These are phyloP conservation scores for Coccomyxa sp. DNA, from an alignment of 139 green algal species.

Conservation along the genomic window DNA sequence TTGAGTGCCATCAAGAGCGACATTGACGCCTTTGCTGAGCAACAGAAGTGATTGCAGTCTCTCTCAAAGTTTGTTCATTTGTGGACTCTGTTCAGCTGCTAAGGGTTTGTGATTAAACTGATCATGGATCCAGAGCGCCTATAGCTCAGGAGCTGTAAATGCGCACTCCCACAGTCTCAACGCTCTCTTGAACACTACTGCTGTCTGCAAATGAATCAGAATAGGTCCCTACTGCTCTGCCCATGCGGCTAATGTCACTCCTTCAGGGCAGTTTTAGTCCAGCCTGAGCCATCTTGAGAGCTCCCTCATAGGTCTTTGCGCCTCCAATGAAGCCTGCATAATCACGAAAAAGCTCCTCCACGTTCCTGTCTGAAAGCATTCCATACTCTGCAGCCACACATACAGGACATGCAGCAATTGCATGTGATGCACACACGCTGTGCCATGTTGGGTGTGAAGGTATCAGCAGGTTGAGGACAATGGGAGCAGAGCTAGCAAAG, in stretches of 20 bases:
- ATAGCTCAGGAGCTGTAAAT: too few species aligned
- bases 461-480: background rate
- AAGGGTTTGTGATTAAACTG: too few species aligned
- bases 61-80: too few species aligned
- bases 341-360: background rate
- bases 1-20: constrained; percentile 46
- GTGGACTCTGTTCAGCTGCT: too few species aligned
- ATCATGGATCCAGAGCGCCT: too few species aligned
- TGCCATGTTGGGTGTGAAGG: background rate
- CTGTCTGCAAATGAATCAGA: too few species aligned
- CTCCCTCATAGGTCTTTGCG: background rate
- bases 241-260: too few species aligned
- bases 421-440: background rate
- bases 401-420: background rate
- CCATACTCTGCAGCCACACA: background rate
- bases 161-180: too few species aligned
- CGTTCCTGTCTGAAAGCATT: background rate
- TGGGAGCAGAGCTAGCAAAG: background rate
- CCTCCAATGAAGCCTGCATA: background rate
- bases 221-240: too few species aligned
- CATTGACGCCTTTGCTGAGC: constrained; percentile 37
- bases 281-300: background rate
- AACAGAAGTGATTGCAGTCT: too few species aligned
- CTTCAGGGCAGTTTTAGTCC: background rate
- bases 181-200: too few species aligned